Evolutionary conservation across 202 grass and related monocot genomes (phyloP), one percentile per base, ranked within the genome.

Genomic region (Panicum hallii): DNA sequence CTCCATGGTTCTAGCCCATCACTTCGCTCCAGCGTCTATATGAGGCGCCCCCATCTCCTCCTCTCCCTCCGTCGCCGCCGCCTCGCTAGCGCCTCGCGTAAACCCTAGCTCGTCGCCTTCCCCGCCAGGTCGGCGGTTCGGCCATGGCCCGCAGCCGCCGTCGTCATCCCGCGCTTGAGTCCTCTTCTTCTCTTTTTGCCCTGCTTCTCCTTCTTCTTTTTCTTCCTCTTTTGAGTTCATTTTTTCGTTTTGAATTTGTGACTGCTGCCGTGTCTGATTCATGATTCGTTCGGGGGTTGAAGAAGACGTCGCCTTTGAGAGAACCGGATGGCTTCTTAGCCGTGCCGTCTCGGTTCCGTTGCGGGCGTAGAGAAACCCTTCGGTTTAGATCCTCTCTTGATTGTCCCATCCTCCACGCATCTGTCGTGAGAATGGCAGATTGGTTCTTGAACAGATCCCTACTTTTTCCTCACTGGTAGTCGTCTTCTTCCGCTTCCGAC

Each of bases 261-360:
- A 0, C 14, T 2, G 3, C 19, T 19, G 19, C 16, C 17, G 0
- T 55, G 52, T 20, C 2, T 3, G 20, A 9, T 11, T 4, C 36
- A 38, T 38, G 36, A 38, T 82, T 22, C n/a, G 5, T 71, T 1
- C 1, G 14, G 22, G 22, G 4, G 0, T 50, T 12, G 9, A 5
- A 4, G 14, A 28, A 2, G 2, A 0, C 7, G 22, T 86, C 76
- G 85, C 84, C 85, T 84, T 75, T 75, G 89, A 90, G 89, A 90
- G 89, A 90, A 87, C 80, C 28, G 53, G 81, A 65, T 28, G 89
- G 84, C 72, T 20, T 69, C 6, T 20, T 38, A 40, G 12, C n/a
- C 10, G 38, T 87, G 80, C 70, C 81, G 14, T 64, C 69, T n/a
- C 14, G 85, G 89, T 84, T 90, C 89, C 85, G 89, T 90, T 90